A percentile compares a stretch with the other conserved stretches of the same genome.
Evolutionary conservation across 768 basidiomycete species (phyloP).

Genomic region (Kockovaella imperatae): DNA sequence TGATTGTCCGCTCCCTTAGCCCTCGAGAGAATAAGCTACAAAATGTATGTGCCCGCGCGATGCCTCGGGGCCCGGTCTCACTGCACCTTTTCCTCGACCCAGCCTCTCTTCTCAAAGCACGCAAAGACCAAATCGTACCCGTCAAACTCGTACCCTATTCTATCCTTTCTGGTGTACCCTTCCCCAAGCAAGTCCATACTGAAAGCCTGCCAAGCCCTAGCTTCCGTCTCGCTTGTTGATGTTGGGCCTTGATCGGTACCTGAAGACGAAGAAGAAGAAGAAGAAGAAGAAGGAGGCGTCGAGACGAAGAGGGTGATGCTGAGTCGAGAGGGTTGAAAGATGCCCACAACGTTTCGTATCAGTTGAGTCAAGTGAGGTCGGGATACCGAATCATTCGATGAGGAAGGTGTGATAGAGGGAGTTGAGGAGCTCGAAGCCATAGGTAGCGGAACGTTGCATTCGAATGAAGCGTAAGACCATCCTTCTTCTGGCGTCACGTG

Average conservation of each 20-base stretch:
- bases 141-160: conserved; percentile 96
- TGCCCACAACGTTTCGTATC: conserved; percentile 77
- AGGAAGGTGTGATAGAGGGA: conserved; percentile 24
- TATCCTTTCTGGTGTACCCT: conserved; percentile 76
- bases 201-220: conserved; percentile 55
- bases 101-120: conserved; percentile 41
- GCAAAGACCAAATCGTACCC: conserved; percentile 49
- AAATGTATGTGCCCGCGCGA: not conserved
- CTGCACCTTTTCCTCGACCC: conserved; percentile 18
- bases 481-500: conserved; percentile 97
- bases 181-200: conserved; percentile 39
- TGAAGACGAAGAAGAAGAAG: too few species aligned
- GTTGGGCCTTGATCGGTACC: conserved; percentile 40
- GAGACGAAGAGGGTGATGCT: conserved; percentile 84
- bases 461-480: conserved; percentile 98
- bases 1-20: not conserved
- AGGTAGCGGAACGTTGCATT: conserved; percentile 78
- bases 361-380: conserved; percentile 69
- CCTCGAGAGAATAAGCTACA: not conserved
- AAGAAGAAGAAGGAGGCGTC: conserved; percentile 20
- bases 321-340: conserved; percentile 83
- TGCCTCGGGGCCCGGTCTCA: not conserved
- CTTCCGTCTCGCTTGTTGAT: conserved; percentile 53
- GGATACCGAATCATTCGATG: conserved; percentile 22
- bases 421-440: conserved; percentile 43